phyloP scores from a whole-genome alignment of 768 basidiomycete species.

The Postia placenta region DNA sequence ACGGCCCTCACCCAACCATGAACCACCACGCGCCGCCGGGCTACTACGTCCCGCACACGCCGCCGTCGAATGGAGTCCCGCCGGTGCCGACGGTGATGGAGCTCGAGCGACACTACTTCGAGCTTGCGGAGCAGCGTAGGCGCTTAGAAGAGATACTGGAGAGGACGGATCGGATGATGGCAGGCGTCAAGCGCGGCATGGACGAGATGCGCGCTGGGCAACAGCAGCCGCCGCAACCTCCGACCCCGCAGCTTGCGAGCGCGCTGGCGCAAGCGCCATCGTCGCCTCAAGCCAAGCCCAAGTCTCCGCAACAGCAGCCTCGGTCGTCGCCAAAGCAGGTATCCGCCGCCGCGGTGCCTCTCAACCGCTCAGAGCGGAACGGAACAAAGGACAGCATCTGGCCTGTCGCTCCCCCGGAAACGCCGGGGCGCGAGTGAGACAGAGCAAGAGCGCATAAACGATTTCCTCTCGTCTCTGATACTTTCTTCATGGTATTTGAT shows the following conservation, averaged over 20 bases:
- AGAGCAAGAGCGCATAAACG: constrained; percentile 1
- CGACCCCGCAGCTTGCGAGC: background rate
- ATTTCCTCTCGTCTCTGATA: too few relatives aligned
- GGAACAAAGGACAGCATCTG: constrained; percentile 25
- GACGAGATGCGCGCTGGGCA: constrained; percentile 59
- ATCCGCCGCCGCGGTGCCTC: constrained; percentile 17
- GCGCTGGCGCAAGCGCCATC: background rate
- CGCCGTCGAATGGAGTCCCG: constrained; percentile 26
- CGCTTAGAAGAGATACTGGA: constrained; percentile 70
- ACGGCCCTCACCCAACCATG: constrained; percentile 8
- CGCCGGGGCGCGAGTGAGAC: constrained; percentile 15
- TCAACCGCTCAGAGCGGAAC: constrained; percentile 19
- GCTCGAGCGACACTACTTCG: constrained; percentile 64
- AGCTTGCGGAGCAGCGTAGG: constrained; percentile 56
- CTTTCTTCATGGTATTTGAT: too few relatives aligned
- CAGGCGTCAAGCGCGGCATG: constrained; percentile 62
- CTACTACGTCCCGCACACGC: constrained; percentile 42
- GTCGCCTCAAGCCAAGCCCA: too few relatives aligned
- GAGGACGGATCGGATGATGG: constrained; percentile 69
- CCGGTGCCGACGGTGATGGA: constrained; percentile 34
- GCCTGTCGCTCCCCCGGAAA: constrained; percentile 22
- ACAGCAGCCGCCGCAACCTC: constrained; percentile 13
- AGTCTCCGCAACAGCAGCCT: constrained; percentile 4
- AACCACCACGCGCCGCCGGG: constrained; percentile 12
- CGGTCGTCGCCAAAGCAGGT: constrained; percentile 6